phyloP scores from a whole-genome alignment of 2,329 filamentous ascomycete species.

The Penicillium verrucosum region DNA sequence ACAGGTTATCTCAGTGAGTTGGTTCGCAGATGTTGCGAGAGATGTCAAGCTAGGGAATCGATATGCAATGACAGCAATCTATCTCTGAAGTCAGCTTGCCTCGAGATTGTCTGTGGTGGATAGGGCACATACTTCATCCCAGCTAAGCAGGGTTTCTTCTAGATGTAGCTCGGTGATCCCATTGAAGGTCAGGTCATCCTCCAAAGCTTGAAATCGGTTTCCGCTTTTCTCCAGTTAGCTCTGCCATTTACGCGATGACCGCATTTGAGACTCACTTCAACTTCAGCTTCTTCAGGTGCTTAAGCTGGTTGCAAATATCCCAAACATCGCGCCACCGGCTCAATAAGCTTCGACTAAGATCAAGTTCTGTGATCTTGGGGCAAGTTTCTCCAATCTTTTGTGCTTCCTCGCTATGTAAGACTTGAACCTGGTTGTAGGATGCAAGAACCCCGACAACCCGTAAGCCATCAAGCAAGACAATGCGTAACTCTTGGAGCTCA shows the following conservation, averaged over 20 bases:
- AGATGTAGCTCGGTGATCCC: conserved; percentile 61
- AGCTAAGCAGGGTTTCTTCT: conserved; percentile 64
- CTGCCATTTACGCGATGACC: neutral
- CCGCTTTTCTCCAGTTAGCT: conserved; percentile 54
- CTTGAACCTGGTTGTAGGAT: conserved; percentile 16
- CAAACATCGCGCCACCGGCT: conserved; percentile 64
- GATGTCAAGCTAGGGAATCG: conserved; percentile 37
- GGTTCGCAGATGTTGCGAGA: conserved; percentile 37
- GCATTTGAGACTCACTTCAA: conserved; percentile 59
- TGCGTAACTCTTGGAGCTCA: conserved; percentile 69
- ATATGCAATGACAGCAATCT: conserved; percentile 36
- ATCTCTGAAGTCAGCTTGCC: conserved; percentile 1
- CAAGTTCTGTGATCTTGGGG: conserved; percentile 66
- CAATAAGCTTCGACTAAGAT: conserved; percentile 81
- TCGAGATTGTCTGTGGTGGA: conserved; percentile 1
- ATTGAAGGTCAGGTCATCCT: conserved; percentile 43
- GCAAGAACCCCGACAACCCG: conserved; percentile 51
- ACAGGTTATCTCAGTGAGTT: conserved; percentile 30
- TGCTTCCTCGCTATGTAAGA: conserved; percentile 18
- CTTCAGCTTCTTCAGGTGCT: conserved; percentile 63
- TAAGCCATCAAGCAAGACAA: conserved; percentile 77
- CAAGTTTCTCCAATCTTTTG: conserved; percentile 55
- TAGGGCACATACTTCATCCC: conserved; percentile 58
- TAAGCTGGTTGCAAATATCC: conserved; percentile 67
- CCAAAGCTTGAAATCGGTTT: conserved; percentile 59